Evolutionary conservation across 345 rosid species (phyloP), one percentile per base, ranked within the genome.

Genomic region (Garcia nutans): DNA sequence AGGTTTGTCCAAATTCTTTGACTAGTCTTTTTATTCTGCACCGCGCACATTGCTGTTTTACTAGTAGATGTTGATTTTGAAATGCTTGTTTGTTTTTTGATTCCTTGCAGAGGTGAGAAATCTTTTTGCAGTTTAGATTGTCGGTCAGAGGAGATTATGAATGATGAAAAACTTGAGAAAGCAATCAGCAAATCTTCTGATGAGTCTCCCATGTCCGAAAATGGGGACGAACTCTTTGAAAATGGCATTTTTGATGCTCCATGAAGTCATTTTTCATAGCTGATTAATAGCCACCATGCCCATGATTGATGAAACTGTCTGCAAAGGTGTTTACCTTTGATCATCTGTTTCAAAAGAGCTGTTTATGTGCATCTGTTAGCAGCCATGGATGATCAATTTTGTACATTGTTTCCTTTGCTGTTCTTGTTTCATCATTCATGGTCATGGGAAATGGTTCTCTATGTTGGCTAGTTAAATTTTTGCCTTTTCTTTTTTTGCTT

Each of bases 81-180:
- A 19, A 16, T 31, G 60, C 15, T 45, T 50, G 26, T 66, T 55
- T 41, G 24, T 12, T 67, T 33, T 12, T 57, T 37, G 41, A 64
- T 37, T 47, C 75, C 64, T 68, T 85, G 84, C 89, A 95, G 99
- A 69, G 97, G 93, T 41, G 97, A 89, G 84, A 91, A 87, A 81
- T 87, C 94, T 11, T 96, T 96, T 73, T 96, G 99, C 87, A 90
- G 96, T 28, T 74, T 10, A 7, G 82, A 81, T 62, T 96, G 99
- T 74, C 95, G 97, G 2, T 64, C 73, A 2, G 82, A 81, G 78
- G 94, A 89, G 90, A 89, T 93, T 72, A 85, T 85, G 83, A 74
- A 85, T 2, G 96, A 87, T 42, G 88, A 85, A 73, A 84, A 82
- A 72, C 75, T 85, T 71, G 74, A 83, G 78, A 79, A 87, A 56